Evolutionary conservation across 2,329 filamentous ascomycete species (phyloP), one percentile per base, ranked within the genome.

Genomic region (Pestalotiopsis sp.): DNA sequence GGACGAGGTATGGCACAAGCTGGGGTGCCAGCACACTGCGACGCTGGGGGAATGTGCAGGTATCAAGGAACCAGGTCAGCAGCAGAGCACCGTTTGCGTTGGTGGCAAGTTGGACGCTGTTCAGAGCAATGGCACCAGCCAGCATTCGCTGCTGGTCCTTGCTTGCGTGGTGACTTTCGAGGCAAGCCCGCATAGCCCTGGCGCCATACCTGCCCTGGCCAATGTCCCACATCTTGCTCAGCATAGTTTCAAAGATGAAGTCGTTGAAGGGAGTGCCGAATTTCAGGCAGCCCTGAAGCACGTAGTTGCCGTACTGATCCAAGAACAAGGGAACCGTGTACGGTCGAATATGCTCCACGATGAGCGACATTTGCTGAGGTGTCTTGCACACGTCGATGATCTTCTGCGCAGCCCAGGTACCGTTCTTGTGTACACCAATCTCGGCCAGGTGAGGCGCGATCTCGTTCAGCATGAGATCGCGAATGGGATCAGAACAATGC

Each of bases 401-500:
- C 87, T 98, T 99, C 82, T 99, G 96, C 1, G 96, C 96, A 67
- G 96, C 96, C 96, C 96, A 99, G 1, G 96, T 99, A 71, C 96
- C 96, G 76, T 99, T 99, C 88, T 99, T 99, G 87, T 99, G 96
- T 7, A 98, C 91, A 75, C 96, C 96, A 81, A 98, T 98, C 81
- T 98, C 95, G 31, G 95, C 94, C 78, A 98, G 88, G 78, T 98
- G 95, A 69, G 95, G 95, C 2, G 93, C 90, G 75, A 99, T 97
- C 77, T 95, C 90, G 14, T 85, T 82, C 69, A 99, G 85, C 96
- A 99, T 98, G 68, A 92, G 91, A 79, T 98, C 94, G 75, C 97
- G 95, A 57, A 95, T 90, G 57, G 90, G 85, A 78, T 98, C 95
- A 0, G 94, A 96, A 83, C 96, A 98, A 82, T 93, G 94, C 80